Percentiles rank a stretch among this genome's conserved stretches.
Evolutionary conservation across 768 basidiomycete genomes (phyloP).

Genomic region (Collybia nuda): DNA sequence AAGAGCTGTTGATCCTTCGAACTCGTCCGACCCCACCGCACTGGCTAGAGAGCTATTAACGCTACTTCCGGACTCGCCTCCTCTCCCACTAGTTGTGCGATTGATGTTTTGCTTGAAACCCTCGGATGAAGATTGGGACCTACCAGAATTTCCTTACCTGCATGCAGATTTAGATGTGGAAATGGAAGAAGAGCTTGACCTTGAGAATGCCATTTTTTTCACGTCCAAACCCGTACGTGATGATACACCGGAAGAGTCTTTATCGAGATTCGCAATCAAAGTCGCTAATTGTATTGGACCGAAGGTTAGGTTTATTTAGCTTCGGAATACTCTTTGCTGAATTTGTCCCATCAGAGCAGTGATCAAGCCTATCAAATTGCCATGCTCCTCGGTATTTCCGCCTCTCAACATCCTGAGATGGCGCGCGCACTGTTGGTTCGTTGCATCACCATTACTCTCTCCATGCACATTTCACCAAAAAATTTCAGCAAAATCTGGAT

Average conservation of each 20-base stretch:
- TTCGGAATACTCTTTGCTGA: neutral
- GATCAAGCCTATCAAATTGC: slow-evolving; percentile 63
- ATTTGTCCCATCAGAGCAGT: slow-evolving; percentile 34
- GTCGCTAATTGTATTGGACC: slow-evolving; percentile 54
- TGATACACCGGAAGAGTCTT: slow-evolving; percentile 45
- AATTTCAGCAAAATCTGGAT: slow-evolving; percentile 55
- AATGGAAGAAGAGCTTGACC: slow-evolving; percentile 47
- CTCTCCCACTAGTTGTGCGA: slow-evolving; percentile 62
- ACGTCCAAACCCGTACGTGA: slow-evolving; percentile 62
- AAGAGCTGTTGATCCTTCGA: slow-evolving; percentile 58
- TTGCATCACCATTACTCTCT: neutral
- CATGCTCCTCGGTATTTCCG: slow-evolving; percentile 59
- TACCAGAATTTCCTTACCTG: slow-evolving; percentile 69
- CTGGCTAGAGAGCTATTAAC: slow-evolving; percentile 63
- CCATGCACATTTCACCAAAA: neutral
- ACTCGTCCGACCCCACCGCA: slow-evolving; percentile 54
- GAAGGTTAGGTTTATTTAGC: slow-evolving; percentile 43
- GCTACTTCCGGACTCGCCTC: slow-evolving; percentile 61
- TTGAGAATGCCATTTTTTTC: slow-evolving; percentile 55
- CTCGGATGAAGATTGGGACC: slow-evolving; percentile 77
- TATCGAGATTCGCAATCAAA: slow-evolving; percentile 55
- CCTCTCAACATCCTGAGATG: slow-evolving; percentile 66
- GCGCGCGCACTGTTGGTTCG: slow-evolving; percentile 44
- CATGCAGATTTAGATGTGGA: slow-evolving; percentile 59
- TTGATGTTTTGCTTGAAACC: slow-evolving; percentile 83